Conservation (phyloP, 768 basidiomycete genomes). For the Paxillus ammoniavirescens region DNA sequence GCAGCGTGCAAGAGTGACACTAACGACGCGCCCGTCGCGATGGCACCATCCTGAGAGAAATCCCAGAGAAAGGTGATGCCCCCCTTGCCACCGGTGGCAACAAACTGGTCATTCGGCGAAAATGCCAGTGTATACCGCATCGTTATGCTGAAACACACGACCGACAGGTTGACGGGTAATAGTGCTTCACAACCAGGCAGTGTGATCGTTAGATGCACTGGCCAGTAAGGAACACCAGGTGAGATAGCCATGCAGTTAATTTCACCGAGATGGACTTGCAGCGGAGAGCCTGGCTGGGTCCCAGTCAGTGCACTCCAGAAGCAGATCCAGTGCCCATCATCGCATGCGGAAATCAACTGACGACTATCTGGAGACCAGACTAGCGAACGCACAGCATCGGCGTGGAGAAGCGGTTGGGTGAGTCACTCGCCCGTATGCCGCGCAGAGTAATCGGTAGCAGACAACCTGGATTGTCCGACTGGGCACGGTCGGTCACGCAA, state of each 20-base stretch:
- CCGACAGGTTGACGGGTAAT: background rate
- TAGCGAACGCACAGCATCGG: background rate
- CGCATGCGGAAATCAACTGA: background rate
- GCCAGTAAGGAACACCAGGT: background rate
- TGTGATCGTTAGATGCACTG: conserved; percentile 10
- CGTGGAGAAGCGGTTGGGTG: background rate
- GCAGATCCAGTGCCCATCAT: background rate
- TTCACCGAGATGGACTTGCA: background rate
- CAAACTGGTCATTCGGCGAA: background rate
- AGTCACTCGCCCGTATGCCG: background rate
- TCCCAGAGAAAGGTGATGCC: too few species aligned
- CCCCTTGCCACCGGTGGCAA: too few species aligned
- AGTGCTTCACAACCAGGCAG: background rate
- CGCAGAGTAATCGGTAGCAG: too few species aligned
- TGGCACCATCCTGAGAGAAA: too few species aligned
- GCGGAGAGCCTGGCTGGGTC: background rate
- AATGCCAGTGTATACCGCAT: background rate
- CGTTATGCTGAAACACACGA: background rate
- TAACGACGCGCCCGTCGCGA: too few species aligned
- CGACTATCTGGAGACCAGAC: background rate
- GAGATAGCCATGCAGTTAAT: background rate
- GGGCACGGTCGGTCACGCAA: too few species aligned
- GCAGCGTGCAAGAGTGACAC: too few species aligned
- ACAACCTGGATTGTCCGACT: too few species aligned
- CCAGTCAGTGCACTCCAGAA: background rate